Conservation (phyloP, 83 land plant genomes). For the Picea abies region DNA sequence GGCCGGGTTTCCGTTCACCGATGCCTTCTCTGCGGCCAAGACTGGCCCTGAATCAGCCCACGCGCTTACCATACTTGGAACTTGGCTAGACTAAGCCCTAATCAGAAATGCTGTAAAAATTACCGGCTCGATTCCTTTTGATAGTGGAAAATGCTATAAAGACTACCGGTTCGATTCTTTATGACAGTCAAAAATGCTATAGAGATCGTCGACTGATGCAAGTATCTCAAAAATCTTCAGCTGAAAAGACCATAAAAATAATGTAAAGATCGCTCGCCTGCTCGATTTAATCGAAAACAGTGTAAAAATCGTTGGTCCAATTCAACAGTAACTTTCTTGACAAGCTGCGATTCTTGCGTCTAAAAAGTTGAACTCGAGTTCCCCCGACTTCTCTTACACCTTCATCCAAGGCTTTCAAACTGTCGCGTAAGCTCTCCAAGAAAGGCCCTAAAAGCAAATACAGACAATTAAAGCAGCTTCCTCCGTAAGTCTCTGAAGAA, state of each 20-base stretch:
- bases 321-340: too few species aligned
- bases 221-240: too few species aligned
- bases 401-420: background rate
- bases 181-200: background rate
- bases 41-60: conserved; percentile 21
- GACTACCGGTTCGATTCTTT: background rate
- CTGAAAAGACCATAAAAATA: too few species aligned
- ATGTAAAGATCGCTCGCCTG: background rate
- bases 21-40: conserved; percentile 25
- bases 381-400: too few species aligned
- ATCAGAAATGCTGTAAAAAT: background rate
- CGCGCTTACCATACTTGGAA: conserved; percentile 19
- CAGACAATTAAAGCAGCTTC: background rate
- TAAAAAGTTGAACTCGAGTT: too few species aligned
- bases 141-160: background rate
- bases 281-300: too few species aligned
- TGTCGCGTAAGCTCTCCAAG: background rate
- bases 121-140: background rate
- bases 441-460: background rate
- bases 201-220: background rate
- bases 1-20: conserved; percentile 10
- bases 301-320: too few species aligned
- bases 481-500: background rate
- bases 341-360: too few species aligned
- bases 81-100: too few species aligned